These are phyloP conservation scores for Plasmodium fragile DNA, from an alignment of 169 alveolate genomes.

Conservation along the genomic window DNA sequence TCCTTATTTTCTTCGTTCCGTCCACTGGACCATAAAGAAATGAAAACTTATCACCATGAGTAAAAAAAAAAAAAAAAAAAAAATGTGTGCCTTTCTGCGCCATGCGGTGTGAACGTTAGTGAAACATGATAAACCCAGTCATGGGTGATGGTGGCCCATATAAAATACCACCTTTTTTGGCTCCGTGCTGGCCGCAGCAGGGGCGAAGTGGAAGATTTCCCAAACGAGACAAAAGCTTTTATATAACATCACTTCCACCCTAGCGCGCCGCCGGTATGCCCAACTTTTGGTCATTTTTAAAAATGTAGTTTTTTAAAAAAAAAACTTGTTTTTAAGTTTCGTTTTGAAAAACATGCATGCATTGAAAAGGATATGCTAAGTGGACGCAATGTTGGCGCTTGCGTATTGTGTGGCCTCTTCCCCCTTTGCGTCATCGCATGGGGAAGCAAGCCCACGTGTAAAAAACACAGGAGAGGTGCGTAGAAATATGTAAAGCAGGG, in stretches of 20 bases:
- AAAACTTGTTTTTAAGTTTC: background rate
- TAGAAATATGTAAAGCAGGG: background rate
- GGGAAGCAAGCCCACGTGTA: background rate
- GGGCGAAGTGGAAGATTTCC: background rate
- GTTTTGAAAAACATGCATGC: background rate
- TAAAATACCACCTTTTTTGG: background rate
- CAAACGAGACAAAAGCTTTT: background rate
- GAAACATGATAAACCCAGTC: background rate
- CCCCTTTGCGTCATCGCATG: slow-evolving; percentile 10
- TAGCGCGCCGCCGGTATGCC: background rate
- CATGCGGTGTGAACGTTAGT: background rate
- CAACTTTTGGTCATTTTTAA: background rate
- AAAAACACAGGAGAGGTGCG: background rate
- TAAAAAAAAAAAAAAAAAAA: background rate
- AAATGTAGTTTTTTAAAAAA: background rate
- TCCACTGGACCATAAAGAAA: background rate
- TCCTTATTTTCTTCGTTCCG: background rate
- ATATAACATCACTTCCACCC: too few relatives aligned
- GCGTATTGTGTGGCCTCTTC: background rate
- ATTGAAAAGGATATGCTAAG: background rate
- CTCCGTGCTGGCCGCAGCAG: background rate
- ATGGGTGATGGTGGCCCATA: too few relatives aligned
- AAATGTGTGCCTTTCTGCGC: background rate
- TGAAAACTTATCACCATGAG: background rate
- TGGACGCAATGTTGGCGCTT: background rate